These are phyloP conservation scores for Yamadazyma takamatsuzukensis DNA, from an alignment of 805 yeast species.

Conservation along the genomic window DNA sequence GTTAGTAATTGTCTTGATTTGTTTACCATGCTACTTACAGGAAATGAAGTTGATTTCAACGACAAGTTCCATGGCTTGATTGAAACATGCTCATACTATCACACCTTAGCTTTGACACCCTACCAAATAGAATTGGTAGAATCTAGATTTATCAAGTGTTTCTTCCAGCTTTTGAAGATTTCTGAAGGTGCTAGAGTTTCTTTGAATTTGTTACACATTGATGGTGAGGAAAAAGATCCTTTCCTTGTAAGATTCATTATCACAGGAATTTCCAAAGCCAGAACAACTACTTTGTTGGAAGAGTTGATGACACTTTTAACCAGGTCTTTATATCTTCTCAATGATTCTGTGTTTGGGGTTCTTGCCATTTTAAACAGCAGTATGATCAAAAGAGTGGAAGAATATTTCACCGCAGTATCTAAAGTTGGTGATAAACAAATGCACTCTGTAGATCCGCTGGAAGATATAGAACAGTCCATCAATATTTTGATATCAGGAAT, in stretches of 20 bases:
- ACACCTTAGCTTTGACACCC: slow-evolving; percentile 5
- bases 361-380: slow-evolving; percentile 52
- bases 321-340: slow-evolving; percentile 48
- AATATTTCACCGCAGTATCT: slow-evolving; percentile 29
- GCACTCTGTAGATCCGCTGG: slow-evolving; percentile 11
- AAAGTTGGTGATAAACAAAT: slow-evolving; percentile 17
- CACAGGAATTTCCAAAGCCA: slow-evolving; percentile 44
- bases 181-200: slow-evolving; percentile 26
- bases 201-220: slow-evolving; percentile 27
- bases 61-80: slow-evolving; percentile 41
- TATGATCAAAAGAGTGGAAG: slow-evolving; percentile 37
- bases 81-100: slow-evolving; percentile 25
- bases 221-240: slow-evolving; percentile 28
- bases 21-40: slow-evolving; percentile 45
- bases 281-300: slow-evolving; percentile 40
- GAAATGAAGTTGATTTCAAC: slow-evolving; percentile 53
- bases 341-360: slow-evolving; percentile 52
- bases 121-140: slow-evolving; percentile 25
- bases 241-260: slow-evolving; percentile 43
- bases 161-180: slow-evolving; percentile 25
- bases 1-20: slow-evolving; percentile 41
- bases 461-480: slow-evolving; percentile 40
- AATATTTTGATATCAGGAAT: slow-evolving; percentile 54
- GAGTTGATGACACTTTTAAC: slow-evolving; percentile 50
- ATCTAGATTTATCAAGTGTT: slow-evolving; percentile 22